Conservation (phyloP, 805 yeast species). For the Maudiozyma turicensis region DNA sequence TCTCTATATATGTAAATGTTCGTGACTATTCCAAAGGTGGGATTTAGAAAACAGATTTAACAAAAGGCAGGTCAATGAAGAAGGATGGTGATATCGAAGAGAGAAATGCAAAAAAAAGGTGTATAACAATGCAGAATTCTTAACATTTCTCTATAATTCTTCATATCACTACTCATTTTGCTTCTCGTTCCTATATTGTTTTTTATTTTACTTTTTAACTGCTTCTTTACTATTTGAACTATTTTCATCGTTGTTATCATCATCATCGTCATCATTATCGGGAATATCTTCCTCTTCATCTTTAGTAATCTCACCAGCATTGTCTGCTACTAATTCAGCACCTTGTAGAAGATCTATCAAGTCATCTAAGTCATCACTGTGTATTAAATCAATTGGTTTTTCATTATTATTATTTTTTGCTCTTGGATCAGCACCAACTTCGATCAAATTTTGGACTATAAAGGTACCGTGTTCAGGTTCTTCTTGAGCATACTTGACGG, state of each 20-base stretch:
- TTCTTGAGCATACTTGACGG: slow-evolving; percentile 63
- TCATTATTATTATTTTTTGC: slow-evolving; percentile 50
- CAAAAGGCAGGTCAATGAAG: too few relatives aligned
- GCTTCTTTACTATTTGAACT: background rate
- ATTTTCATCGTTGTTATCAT: background rate
- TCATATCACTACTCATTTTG: background rate
- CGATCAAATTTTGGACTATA: slow-evolving; percentile 69
- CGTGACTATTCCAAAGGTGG: too few relatives aligned
- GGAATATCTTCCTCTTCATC: slow-evolving; percentile 29
- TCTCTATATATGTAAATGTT: too few relatives aligned
- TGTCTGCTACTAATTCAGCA: slow-evolving; percentile 65
- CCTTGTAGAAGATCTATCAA: slow-evolving; percentile 60
- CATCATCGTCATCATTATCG: slow-evolving; percentile 7
- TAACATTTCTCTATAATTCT: background rate
- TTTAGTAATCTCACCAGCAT: slow-evolving; percentile 25
- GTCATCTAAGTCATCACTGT: slow-evolving; percentile 42
- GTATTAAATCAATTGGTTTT: slow-evolving; percentile 65
- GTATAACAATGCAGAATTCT: too few relatives aligned
- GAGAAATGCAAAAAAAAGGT: too few relatives aligned
- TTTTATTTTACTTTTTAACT: background rate
- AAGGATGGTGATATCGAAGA: too few relatives aligned
- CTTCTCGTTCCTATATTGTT: background rate
- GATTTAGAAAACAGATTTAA: too few relatives aligned
- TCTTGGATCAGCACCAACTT: slow-evolving; percentile 83
- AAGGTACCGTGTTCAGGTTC: slow-evolving; percentile 83